These are phyloP conservation scores for Phialophora chinensis DNA, from an alignment of 2,329 filamentous ascomycete genomes.

Conservation along the genomic window DNA sequence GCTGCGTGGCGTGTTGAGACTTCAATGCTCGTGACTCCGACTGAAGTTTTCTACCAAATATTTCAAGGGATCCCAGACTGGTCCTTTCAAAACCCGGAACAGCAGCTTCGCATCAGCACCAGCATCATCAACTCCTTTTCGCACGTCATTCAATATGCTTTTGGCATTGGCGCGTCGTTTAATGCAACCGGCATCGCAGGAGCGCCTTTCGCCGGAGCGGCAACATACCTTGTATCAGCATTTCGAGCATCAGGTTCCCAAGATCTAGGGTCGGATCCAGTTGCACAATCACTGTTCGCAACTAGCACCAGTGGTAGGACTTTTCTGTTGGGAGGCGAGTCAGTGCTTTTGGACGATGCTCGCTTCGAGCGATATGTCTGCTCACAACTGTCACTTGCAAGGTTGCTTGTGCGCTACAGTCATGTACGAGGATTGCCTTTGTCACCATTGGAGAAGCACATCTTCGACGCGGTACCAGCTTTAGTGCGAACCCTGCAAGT, in stretches of 20 bases:
- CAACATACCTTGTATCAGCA: slow-evolving; percentile 75
- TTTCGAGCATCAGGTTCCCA: slow-evolving; percentile 74
- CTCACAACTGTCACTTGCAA: slow-evolving; percentile 69
- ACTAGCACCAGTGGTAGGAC: slow-evolving; percentile 53
- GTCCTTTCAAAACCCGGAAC: slow-evolving; percentile 74
- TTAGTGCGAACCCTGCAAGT: slow-evolving; percentile 28
- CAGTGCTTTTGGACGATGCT: slow-evolving; percentile 43
- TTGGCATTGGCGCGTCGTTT: slow-evolving; percentile 71
- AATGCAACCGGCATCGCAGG: slow-evolving; percentile 60
- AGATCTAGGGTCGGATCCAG: slow-evolving; percentile 75
- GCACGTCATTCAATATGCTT: slow-evolving; percentile 73
- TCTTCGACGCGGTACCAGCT: slow-evolving; percentile 72
- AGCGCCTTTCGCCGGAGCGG: slow-evolving; percentile 71
- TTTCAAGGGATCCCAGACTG: slow-evolving; percentile 86
- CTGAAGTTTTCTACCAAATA: slow-evolving; percentile 77
- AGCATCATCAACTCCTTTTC: slow-evolving; percentile 73
- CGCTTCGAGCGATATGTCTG: slow-evolving; percentile 68
- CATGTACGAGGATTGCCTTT: slow-evolving; percentile 67
- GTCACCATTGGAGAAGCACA: slow-evolving; percentile 72
- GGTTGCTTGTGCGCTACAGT: slow-evolving; percentile 72
- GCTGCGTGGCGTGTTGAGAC: slow-evolving; percentile 59
- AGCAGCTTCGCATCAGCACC: slow-evolving; percentile 71
- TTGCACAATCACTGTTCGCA: slow-evolving; percentile 72
- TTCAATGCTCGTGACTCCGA: slow-evolving; percentile 67
- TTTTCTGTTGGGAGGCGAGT: slow-evolving; percentile 38